These are phyloP conservation scores for Coniosporium apollinis DNA, from an alignment of 495 filamentous ascomycete genomes.

Conservation along the genomic window DNA sequence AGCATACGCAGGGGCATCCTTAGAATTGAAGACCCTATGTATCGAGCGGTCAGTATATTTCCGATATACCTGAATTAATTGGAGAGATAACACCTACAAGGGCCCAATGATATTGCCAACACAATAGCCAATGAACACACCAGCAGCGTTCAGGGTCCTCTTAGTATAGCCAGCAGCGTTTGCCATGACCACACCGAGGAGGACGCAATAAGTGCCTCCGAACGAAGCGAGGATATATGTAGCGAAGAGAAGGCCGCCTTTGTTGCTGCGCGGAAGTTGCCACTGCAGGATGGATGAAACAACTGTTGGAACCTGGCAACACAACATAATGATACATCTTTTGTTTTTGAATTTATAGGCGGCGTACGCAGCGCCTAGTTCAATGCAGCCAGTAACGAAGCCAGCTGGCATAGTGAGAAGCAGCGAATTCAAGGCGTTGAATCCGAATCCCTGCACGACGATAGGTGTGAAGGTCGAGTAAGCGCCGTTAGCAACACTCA, in stretches of 20 bases:
- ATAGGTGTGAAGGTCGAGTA: conserved; percentile 24
- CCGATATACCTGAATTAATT: not conserved
- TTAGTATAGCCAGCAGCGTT: conserved; percentile 33
- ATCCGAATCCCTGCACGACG: conserved; percentile 30
- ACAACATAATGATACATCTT: conserved; percentile 10
- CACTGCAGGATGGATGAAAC: conserved; percentile 22
- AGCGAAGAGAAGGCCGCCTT: conserved; percentile 27
- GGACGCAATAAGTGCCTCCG: conserved; percentile 15
- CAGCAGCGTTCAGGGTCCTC: conserved; percentile 21
- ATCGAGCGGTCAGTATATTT: not conserved
- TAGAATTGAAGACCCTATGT: conserved; percentile 18
- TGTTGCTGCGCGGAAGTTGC: conserved; percentile 18
- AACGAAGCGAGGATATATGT: conserved; percentile 23
- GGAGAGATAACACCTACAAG: conserved; percentile 2
- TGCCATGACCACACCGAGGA: conserved; percentile 29
- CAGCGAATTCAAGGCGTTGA: conserved; percentile 27
- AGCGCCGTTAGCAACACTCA: conserved; percentile 27
- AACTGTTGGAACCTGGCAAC: conserved; percentile 11
- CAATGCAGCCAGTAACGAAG: conserved; percentile 22
- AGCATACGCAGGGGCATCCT: conserved; percentile 22
- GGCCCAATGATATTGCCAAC: conserved; percentile 22
- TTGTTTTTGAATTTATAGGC: conserved; percentile 12
- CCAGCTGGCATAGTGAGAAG: conserved; percentile 28
- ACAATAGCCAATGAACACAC: conserved; percentile 29
- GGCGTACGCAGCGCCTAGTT: conserved; percentile 21